Evolutionary conservation across 176 grass and related monocot species (phyloP).

Genomic region (Bothriochloa decipiens): DNA sequence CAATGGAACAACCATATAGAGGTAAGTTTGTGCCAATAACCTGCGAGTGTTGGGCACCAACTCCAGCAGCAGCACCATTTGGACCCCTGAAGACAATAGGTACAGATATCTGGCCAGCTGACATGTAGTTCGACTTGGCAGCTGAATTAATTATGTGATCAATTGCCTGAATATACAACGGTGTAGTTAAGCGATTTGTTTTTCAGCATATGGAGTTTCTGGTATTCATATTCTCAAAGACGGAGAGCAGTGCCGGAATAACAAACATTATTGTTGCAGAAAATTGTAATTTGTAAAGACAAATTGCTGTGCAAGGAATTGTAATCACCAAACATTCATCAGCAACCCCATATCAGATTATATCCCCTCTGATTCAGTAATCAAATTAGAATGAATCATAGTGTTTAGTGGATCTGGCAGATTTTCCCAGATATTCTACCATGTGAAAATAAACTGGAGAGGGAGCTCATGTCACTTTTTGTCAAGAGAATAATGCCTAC

Average conservation of each 20-base stretch:
- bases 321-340: neutral
- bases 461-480: neutral
- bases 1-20: neutral
- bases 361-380: neutral
- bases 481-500: neutral
- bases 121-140: conserved; percentile 99
- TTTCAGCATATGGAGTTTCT: neutral
- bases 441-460: neutral
- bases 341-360: neutral
- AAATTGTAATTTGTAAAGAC: conserved; percentile 6
- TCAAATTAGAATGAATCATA: neutral
- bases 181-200: neutral
- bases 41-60: conserved; percentile 98
- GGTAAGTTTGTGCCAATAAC: conserved; percentile 43
- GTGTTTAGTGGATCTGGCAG: neutral
- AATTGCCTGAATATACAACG: conserved; percentile 75
- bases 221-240: conserved; percentile 19
- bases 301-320: neutral
- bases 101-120: conserved; percentile 77
- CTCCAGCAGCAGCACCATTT: conserved; percentile 94
- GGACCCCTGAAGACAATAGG: conserved; percentile 97
- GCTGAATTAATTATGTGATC: conserved; percentile 99
- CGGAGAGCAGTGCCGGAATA: neutral
- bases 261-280: neutral
- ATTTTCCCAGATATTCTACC: neutral